A percentile compares a stretch with the other conserved stretches of the same genome.
Evolutionary conservation across 306 rosid species (phyloP).

Genomic region (Vachellia pachyceras): DNA sequence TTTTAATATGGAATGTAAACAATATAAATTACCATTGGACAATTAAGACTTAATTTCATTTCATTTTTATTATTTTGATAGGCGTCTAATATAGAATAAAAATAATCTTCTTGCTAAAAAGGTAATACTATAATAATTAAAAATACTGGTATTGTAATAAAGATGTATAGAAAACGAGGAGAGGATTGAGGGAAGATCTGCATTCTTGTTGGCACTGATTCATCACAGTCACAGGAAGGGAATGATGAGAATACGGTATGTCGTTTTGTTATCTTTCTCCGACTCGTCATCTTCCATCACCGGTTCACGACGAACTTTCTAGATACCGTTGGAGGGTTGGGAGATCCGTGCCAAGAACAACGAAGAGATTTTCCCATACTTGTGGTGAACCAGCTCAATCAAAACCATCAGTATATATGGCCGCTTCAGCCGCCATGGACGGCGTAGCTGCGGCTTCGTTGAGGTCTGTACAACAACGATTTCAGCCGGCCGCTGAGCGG

Average conservation of each 20-base stretch:
- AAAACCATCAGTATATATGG: not conserved
- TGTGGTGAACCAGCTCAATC: not conserved
- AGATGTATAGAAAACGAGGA: too few relatives aligned
- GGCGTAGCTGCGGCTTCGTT: constrained; percentile 52
- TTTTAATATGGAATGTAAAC: too few relatives aligned
- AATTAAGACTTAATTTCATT: not conserved
- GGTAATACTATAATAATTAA: too few relatives aligned
- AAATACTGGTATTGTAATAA: too few relatives aligned
- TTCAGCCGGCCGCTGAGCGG: constrained; percentile 66
- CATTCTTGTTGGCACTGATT: too few relatives aligned
- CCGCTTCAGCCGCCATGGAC: constrained; percentile 30
- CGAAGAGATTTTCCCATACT: not conserved
- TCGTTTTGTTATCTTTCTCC: not conserved
- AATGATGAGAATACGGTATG: not conserved
- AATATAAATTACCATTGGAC: too few relatives aligned
- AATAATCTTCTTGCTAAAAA: too few relatives aligned
- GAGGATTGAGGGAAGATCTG: too few relatives aligned
- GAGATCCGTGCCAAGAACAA: not conserved
- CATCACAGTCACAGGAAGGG: not conserved
- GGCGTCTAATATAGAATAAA: not conserved
- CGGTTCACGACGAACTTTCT: not conserved
- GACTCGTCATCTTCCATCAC: not conserved
- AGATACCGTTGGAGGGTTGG: not conserved
- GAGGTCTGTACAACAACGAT: constrained; percentile 62
- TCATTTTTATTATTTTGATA: too few relatives aligned